Evolutionary conservation across 2,329 filamentous ascomycete genomes (phyloP).

Genomic region (Nothomitra cinnamomea): DNA sequence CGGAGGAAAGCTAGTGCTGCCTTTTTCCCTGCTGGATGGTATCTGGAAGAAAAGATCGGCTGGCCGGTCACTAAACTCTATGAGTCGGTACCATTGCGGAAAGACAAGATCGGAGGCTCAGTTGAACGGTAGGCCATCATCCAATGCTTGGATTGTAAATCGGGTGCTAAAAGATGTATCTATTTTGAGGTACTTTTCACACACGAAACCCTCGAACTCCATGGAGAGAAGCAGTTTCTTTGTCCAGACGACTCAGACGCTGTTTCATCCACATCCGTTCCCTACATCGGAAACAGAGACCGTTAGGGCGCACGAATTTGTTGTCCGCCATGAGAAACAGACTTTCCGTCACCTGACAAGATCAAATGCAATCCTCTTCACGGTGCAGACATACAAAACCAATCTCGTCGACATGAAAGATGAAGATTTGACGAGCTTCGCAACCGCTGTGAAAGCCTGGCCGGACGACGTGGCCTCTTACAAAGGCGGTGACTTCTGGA

Average conservation of each 20-base stretch:
- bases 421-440: conserved; percentile 5
- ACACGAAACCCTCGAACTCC: not conserved
- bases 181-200: not conserved
- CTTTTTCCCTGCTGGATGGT: not conserved
- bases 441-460: not conserved
- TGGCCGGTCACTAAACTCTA: not conserved
- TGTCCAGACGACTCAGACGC: not conserved
- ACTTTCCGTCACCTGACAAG: not conserved
- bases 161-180: not conserved
- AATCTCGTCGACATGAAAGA: not conserved
- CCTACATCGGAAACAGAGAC: not conserved
- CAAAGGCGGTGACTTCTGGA: not conserved
- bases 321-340: conserved; percentile 3
- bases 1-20: not conserved
- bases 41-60: not conserved
- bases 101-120: not conserved
- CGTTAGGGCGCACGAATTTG: not conserved
- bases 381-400: not conserved
- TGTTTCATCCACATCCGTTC: conserved; percentile 2
- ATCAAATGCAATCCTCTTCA: not conserved
- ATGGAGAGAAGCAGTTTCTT: conserved; percentile 4
- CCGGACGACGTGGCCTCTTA: not conserved
- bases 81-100: not conserved
- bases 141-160: not conserved
- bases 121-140: not conserved